Conservation (phyloP, 83 land plant genomes). For the Picea abies region DNA sequence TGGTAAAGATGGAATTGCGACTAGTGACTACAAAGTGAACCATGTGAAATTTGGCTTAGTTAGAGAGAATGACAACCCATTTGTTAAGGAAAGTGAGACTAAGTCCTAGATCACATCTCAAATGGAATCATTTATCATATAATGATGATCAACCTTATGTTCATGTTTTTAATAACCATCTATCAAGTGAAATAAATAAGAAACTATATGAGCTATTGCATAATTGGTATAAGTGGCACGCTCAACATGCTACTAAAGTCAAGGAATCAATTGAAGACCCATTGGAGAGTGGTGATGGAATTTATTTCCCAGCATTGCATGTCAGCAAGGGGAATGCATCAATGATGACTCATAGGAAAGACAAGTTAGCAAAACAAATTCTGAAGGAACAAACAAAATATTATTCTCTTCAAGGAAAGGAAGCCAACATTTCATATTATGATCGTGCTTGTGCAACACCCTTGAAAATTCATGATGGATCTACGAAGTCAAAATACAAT, state of each 20-base stretch:
- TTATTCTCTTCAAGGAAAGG: constrained; percentile 23
- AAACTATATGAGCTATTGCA: too few species aligned
- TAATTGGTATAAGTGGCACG: too few species aligned
- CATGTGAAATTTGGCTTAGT: background rate
- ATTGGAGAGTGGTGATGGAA: constrained; percentile 12
- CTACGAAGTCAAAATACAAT: constrained; percentile 31
- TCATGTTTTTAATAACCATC: constrained; percentile 14
- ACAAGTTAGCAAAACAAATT: constrained; percentile 56
- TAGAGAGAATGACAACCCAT: background rate
- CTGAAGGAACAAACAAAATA: constrained; percentile 24
- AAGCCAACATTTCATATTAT: constrained; percentile 71
- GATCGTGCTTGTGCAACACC: constrained; percentile 77
- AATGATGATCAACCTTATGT: constrained; percentile 40
- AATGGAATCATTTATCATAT: constrained; percentile 19
- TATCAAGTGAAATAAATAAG: too few species aligned
- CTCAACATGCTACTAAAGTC: too few species aligned
- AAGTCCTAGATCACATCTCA: constrained; percentile 26
- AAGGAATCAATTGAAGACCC: constrained; percentile 7
- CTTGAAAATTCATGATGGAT: constrained; percentile 45
- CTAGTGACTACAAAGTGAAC: background rate
- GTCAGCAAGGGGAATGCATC: constrained; percentile 8
- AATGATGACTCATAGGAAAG: constrained; percentile 78
- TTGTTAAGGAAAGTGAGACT: background rate
- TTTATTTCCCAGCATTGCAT: constrained; percentile 16
- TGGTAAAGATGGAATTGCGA: background rate